Percentiles rank a stretch among this genome's conserved stretches.
Evolutionary conservation across 148 eudicot species (phyloP).

Genomic region (Fagopyrum tataricum): DNA sequence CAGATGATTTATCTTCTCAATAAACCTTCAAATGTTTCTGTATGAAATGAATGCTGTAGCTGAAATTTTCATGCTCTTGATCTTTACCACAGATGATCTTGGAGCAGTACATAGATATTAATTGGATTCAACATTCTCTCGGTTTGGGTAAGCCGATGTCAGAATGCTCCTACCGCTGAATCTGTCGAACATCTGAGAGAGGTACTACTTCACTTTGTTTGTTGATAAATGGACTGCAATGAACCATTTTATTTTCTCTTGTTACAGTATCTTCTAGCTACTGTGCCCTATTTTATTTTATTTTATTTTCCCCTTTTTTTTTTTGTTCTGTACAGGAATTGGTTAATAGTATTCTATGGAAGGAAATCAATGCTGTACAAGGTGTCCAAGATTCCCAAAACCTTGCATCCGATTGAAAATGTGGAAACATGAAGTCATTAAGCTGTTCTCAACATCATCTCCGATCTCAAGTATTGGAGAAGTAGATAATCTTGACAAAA

Average conservation of each 20-base stretch:
- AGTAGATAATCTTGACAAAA: constrained; percentile 25
- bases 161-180: constrained; percentile 69
- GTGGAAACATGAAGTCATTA: constrained; percentile 78
- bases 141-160: constrained; percentile 64
- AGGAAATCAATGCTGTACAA: constrained; percentile 43
- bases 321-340: constrained; percentile 49
- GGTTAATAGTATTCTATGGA: constrained; percentile 65
- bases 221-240: not conserved
- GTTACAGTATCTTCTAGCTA: not conserved
- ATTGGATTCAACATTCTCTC: constrained; percentile 67
- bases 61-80: not conserved
- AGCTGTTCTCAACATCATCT: constrained; percentile 50
- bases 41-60: not conserved
- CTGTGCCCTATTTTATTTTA: no score
- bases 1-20: not conserved
- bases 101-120: constrained; percentile 42
- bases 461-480: constrained; percentile 30
- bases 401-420: constrained; percentile 55
- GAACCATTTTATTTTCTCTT: constrained; percentile 9
- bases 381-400: constrained; percentile 40
- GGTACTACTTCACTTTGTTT: constrained; percentile 26
- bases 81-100: constrained; percentile 48
- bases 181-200: constrained; percentile 72
- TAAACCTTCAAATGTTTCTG: not conserved
- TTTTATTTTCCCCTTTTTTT: not conserved